phyloP scores from a whole-genome alignment of 2,329 filamentous ascomycete genomes.

The Mycosphaerella arachidis region DNA sequence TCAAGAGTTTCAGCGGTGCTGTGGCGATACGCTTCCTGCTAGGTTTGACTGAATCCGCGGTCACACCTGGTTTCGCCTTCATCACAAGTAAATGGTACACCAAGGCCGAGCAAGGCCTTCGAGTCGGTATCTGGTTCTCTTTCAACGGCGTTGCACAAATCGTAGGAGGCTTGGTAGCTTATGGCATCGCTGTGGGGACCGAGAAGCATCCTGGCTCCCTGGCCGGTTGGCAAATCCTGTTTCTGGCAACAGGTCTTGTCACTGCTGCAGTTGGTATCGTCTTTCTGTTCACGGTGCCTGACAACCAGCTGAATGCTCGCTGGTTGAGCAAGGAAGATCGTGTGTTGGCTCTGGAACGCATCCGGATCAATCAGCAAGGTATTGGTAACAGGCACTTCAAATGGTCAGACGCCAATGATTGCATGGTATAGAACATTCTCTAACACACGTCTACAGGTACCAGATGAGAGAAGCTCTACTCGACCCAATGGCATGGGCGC shows the following conservation, averaged over 20 bases:
- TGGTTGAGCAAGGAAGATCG: slow-evolving; percentile 64
- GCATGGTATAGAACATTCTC: neutral
- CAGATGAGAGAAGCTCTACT: slow-evolving; percentile 59
- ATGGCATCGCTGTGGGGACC: slow-evolving; percentile 57
- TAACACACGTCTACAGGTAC: slow-evolving; percentile 29
- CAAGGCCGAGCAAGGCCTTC: slow-evolving; percentile 59
- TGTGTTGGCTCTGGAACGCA: slow-evolving; percentile 63
- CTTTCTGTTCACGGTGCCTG: slow-evolving; percentile 49
- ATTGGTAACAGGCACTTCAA: slow-evolving; percentile 53
- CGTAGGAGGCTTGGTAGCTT: slow-evolving; percentile 58
- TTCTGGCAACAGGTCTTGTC: slow-evolving; percentile 43
- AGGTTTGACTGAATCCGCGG: slow-evolving; percentile 63
- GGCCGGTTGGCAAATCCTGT: slow-evolving; percentile 61
- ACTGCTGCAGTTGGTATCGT: slow-evolving; percentile 40
- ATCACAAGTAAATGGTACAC: slow-evolving; percentile 71
- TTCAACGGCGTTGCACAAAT: slow-evolving; percentile 64
- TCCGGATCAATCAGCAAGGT: slow-evolving; percentile 71
- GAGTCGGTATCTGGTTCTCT: slow-evolving; percentile 64
- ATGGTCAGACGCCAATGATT: neutral
- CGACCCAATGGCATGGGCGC: slow-evolving; percentile 58
- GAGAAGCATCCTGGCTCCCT: slow-evolving; percentile 53
- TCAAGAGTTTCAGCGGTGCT: slow-evolving; percentile 56
- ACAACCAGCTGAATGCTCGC: slow-evolving; percentile 57
- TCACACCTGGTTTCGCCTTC: slow-evolving; percentile 64
- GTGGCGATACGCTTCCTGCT: slow-evolving; percentile 64